phyloP scores from a whole-genome alignment of 2,329 filamentous ascomycete genomes.

The Dichotomopilus funicola region DNA sequence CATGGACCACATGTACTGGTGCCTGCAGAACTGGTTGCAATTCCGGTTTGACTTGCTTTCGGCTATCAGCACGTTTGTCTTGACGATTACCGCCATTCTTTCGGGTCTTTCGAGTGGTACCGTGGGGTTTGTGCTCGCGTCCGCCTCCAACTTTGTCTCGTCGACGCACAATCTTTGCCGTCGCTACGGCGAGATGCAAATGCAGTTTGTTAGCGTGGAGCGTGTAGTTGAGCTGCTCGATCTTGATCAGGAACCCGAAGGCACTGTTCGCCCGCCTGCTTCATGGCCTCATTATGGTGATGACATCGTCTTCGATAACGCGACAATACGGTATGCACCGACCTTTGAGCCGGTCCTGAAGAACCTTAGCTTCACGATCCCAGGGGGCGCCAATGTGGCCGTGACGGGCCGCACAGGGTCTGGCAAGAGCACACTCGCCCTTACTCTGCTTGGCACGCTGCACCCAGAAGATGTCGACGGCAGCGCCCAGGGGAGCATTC shows the following conservation, averaged over 20 bases:
- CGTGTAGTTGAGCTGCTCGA: slow-evolving; percentile 75
- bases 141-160: slow-evolving; percentile 61
- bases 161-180: slow-evolving; percentile 70
- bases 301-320: slow-evolving; percentile 68
- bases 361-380: slow-evolving; percentile 65
- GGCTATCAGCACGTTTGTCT: slow-evolving; percentile 62
- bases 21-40: slow-evolving; percentile 75
- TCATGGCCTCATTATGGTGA: slow-evolving; percentile 69
- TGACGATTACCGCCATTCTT: slow-evolving; percentile 69
- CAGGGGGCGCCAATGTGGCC: slow-evolving; percentile 53
- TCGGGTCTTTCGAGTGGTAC: slow-evolving; percentile 69
- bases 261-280: slow-evolving; percentile 61
- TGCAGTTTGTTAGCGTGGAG: slow-evolving; percentile 88
- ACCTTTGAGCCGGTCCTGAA: slow-evolving; percentile 67
- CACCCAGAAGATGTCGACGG: slow-evolving; percentile 36
- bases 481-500: slow-evolving; percentile 38
- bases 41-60: slow-evolving; percentile 71
- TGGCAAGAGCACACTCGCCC: slow-evolving; percentile 72
- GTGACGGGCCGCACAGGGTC: slow-evolving; percentile 80
- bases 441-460: slow-evolving; percentile 52
- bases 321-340: slow-evolving; percentile 73
- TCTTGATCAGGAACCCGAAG: slow-evolving; percentile 67
- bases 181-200: slow-evolving; percentile 76
- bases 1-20: slow-evolving; percentile 96
- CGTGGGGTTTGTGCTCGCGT: slow-evolving; percentile 75